phyloP scores from a whole-genome alignment of 225 moss, liverwort and hornwort species.

The Antitrichia curtipendula region DNA sequence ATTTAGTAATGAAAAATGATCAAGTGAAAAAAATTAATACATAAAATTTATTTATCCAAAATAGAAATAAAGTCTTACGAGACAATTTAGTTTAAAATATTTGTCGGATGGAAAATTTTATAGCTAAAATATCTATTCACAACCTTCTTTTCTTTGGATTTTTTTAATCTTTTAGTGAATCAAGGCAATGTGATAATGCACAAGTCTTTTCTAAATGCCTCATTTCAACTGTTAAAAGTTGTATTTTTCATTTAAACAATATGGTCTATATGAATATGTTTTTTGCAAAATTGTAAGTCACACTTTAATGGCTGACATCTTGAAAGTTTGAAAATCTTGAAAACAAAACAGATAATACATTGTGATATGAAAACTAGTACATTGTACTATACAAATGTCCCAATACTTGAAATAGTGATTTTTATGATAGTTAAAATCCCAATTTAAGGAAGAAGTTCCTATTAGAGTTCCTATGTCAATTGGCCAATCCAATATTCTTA shows the following conservation, averaged over 20 bases:
- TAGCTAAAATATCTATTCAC: background rate
- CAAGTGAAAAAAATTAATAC: background rate
- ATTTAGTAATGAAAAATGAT: background rate
- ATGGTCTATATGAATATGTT: background rate
- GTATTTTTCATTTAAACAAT: background rate
- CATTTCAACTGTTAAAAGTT: background rate
- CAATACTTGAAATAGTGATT: background rate
- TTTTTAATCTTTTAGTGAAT: background rate
- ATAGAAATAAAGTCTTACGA: background rate
- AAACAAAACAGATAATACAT: background rate
- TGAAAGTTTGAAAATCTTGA: background rate
- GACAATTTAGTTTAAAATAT: background rate
- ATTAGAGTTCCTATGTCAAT: background rate
- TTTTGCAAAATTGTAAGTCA: background rate
- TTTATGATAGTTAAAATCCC: background rate
- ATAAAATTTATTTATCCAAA: background rate
- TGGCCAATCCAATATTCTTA: background rate
- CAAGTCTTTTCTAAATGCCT: background rate
- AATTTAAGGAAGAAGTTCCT: background rate
- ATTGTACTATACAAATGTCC: background rate
- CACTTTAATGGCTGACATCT: background rate
- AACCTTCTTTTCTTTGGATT: background rate
- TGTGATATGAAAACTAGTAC: background rate
- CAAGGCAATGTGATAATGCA: fast-evolving
- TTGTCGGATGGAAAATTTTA: fast-evolving